These are phyloP conservation scores for Schizophyllum amplum DNA, from an alignment of 1,284 basidiomycete species.

Conservation along the genomic window DNA sequence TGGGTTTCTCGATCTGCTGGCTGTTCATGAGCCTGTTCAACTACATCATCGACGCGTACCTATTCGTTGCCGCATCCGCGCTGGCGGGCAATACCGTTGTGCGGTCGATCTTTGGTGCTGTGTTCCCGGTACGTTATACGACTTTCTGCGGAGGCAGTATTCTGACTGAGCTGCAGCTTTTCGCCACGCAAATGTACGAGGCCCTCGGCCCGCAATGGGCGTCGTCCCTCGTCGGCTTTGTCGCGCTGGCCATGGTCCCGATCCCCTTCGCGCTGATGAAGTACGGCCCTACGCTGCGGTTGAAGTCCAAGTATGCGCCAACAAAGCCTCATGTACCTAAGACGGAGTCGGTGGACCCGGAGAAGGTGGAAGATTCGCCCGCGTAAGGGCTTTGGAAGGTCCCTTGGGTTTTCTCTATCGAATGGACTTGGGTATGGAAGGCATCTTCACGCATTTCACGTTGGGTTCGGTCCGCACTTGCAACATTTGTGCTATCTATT, in stretches of 20 bases:
- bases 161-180: constrained; percentile 27
- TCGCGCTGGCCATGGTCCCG: constrained; percentile 43
- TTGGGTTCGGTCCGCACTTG: background rate
- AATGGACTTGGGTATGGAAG: no score
- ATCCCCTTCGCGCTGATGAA: constrained; percentile 44
- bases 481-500: no score
- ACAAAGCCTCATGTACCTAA: constrained; percentile 4
- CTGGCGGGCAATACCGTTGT: constrained; percentile 47
- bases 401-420: background rate
- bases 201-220: constrained; percentile 46
- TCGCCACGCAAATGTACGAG: constrained; percentile 46
- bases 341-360: constrained; percentile 3
- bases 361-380: background rate
- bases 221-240: constrained; percentile 42
- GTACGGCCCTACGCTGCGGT: constrained; percentile 35
- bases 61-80: constrained; percentile 49
- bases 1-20: constrained; percentile 49
- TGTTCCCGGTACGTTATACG: constrained; percentile 39
- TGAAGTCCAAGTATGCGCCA: constrained; percentile 35
- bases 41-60: constrained; percentile 54
- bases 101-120: constrained; percentile 48
- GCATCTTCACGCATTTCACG: background rate
- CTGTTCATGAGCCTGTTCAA: constrained; percentile 52
- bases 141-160: background rate
- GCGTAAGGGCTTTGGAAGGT: background rate